A percentile compares a stretch with the other conserved stretches of the same genome.
phyloP scores from a whole-genome alignment of 1,284 basidiomycete genomes.

The Trichosporon ovoides region DNA sequence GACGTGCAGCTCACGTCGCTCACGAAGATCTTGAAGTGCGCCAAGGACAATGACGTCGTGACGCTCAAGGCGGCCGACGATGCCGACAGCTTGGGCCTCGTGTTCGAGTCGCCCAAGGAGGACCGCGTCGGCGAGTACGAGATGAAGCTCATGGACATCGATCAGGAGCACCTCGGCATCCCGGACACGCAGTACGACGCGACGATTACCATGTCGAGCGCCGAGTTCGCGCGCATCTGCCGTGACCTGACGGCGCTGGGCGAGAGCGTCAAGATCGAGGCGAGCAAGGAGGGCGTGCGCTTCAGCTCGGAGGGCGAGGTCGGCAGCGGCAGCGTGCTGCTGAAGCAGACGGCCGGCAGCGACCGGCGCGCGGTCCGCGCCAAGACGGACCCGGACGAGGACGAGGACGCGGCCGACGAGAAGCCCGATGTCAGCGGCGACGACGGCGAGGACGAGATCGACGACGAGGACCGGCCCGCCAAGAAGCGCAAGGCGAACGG shows the following conservation, averaged over 20 bases:
- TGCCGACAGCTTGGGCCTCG: conserved; percentile 80
- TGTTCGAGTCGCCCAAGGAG: conserved; percentile 84
- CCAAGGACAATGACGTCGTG: conserved; percentile 91
- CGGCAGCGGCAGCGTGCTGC: conserved; percentile 80
- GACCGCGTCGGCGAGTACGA: conserved; percentile 97
- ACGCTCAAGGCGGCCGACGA: conserved; percentile 90
- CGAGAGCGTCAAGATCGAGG: conserved; percentile 92
- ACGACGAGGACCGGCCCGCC: conserved; percentile 40
- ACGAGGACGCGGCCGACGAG: conserved; percentile 51
- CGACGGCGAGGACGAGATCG: conserved; percentile 50
- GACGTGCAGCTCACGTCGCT: conserved; percentile 63
- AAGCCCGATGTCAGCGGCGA: conserved; percentile 50
- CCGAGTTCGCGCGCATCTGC: conserved; percentile 88
- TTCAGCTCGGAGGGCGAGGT: conserved; percentile 92
- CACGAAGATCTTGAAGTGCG: conserved; percentile 94
- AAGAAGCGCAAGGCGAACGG: conserved; percentile 47
- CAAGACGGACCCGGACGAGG: conserved; percentile 55
- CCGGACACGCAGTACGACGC: conserved; percentile 99
- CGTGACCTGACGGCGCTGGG: conserved; percentile 88
- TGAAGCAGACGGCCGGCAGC: conserved; percentile 62
- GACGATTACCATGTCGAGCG: conserved; percentile 77
- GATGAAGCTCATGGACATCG: conserved; percentile 99
- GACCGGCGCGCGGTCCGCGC: conserved; percentile 40
- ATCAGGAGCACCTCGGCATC: conserved; percentile 89
- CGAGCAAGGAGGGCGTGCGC: conserved; percentile 92